These are phyloP conservation scores for Lanmaoa pseudosensibilis DNA, from an alignment of 768 basidiomycete species.

Conservation along the genomic window DNA sequence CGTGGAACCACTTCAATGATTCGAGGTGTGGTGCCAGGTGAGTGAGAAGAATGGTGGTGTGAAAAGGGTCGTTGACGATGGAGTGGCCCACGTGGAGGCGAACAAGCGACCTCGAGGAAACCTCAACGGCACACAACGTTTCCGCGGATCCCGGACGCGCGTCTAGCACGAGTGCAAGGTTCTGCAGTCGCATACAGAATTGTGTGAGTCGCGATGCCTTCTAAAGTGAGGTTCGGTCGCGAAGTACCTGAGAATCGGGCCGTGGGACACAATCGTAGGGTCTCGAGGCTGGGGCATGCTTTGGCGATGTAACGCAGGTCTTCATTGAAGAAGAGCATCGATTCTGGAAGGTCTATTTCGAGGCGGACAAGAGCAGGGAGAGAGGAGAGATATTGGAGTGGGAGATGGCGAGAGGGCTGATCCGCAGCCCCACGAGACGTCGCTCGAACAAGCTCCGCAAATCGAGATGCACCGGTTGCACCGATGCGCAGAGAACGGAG, in stretches of 20 bases:
- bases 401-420: slow-evolving; percentile 56
- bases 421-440: slow-evolving; percentile 61
- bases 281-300: slow-evolving; percentile 67
- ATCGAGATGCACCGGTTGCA: slow-evolving; percentile 72
- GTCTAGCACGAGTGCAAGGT: slow-evolving; percentile 64
- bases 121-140: slow-evolving; percentile 44
- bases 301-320: slow-evolving; percentile 60
- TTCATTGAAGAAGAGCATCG: slow-evolving; percentile 58
- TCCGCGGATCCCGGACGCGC: slow-evolving; percentile 48
- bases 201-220: slow-evolving; percentile 57
- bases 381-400: slow-evolving; percentile 55
- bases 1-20: slow-evolving; percentile 72
- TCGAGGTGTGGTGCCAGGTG: slow-evolving; percentile 75
- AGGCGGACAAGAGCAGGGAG: slow-evolving; percentile 60
- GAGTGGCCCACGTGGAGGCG: slow-evolving; percentile 79
- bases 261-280: slow-evolving; percentile 64
- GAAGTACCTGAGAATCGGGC: slow-evolving; percentile 59
- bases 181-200: slow-evolving; percentile 61
- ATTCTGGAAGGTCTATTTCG: slow-evolving; percentile 79
- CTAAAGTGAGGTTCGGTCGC: slow-evolving; percentile 60
- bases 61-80: slow-evolving; percentile 67
- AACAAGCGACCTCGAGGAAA: slow-evolving; percentile 64
- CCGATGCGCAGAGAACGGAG: slow-evolving; percentile 61
- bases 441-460: slow-evolving; percentile 78
- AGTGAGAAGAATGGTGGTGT: slow-evolving; percentile 69